A percentile compares a stretch with the other conserved stretches of the same genome.
Evolutionary conservation across 441 rosid genomes (phyloP).

Genomic region (Aleurites moluccanus): DNA sequence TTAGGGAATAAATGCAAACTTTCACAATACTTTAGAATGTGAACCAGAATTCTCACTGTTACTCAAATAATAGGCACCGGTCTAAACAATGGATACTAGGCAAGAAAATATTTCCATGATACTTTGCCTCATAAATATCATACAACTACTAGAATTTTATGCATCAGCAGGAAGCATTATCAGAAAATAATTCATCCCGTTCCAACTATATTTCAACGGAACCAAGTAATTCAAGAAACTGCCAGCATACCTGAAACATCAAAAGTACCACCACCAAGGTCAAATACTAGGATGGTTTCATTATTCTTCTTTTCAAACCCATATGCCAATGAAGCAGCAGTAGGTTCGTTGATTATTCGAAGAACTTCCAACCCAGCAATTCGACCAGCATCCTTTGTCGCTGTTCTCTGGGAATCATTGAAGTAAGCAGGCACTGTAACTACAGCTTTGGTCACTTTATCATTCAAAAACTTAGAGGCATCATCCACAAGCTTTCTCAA

Average conservation of each 20-base stretch:
- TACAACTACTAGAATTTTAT: neutral
- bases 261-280: constrained; percentile 97
- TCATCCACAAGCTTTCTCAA: constrained; percentile 97
- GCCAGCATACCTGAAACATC: constrained; percentile 69
- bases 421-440: constrained; percentile 97
- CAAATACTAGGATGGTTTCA: constrained; percentile 90
- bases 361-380: constrained; percentile 96
- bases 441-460: constrained; percentile 90
- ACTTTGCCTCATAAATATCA: neutral
- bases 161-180: neutral
- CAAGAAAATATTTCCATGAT: neutral
- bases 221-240: neutral
- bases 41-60: no score
- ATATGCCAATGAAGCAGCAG: constrained; percentile 96
- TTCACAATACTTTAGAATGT: neutral
- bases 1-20: neutral
- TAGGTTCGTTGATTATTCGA: constrained; percentile 92
- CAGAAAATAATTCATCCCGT: neutral
- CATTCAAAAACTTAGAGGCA: constrained; percentile 93
- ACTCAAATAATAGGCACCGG: neutral
- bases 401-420: constrained; percentile 95
- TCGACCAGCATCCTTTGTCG: constrained; percentile 97
- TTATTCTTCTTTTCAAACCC: constrained; percentile 93
- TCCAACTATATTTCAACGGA: neutral
- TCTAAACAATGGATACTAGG: neutral